Percentiles rank a stretch among this genome's conserved stretches.
These are phyloP conservation scores for Petrea volubilis DNA, from an alignment of 257 asterid species.

Conservation along the genomic window DNA sequence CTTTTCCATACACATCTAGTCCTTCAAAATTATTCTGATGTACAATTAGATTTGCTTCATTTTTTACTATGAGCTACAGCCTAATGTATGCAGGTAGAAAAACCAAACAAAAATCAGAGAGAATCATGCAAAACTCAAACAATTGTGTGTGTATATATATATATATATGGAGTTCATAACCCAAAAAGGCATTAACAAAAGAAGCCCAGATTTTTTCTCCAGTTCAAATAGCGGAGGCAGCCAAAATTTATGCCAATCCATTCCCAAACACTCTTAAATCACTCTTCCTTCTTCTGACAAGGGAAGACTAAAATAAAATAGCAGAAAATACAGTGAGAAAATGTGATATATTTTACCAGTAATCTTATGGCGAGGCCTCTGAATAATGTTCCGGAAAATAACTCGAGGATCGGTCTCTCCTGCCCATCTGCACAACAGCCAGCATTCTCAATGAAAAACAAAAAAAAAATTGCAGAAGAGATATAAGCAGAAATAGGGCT, in stretches of 20 bases:
- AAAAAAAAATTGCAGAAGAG: not conserved
- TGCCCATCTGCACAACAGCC: slow-evolving; percentile 70
- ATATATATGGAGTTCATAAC: too few species aligned
- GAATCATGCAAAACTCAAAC: not conserved
- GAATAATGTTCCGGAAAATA: slow-evolving; percentile 90
- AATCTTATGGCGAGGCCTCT: slow-evolving; percentile 95
- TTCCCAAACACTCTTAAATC: not conserved
- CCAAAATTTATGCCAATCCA: not conserved
- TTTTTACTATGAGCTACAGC: not conserved
- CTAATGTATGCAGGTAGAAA: too few species aligned
- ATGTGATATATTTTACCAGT: slow-evolving; percentile 51
- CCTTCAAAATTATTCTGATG: not conserved
- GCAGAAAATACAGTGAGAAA: not conserved
- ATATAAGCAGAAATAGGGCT: slow-evolving; percentile 23
- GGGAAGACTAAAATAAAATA: not conserved
- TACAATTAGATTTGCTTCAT: not conserved
- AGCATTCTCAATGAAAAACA: slow-evolving; percentile 2
- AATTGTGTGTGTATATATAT: too few species aligned
- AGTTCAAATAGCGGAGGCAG: not conserved
- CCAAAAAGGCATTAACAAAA: not conserved
- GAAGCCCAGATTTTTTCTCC: not conserved
- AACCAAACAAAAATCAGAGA: not conserved
- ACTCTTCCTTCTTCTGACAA: not conserved
- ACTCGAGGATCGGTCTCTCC: slow-evolving; percentile 95
- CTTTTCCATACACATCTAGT: too few species aligned